Conservation (phyloP, 1,284 basidiomycete species). For the Leccinum pachyderme region DNA sequence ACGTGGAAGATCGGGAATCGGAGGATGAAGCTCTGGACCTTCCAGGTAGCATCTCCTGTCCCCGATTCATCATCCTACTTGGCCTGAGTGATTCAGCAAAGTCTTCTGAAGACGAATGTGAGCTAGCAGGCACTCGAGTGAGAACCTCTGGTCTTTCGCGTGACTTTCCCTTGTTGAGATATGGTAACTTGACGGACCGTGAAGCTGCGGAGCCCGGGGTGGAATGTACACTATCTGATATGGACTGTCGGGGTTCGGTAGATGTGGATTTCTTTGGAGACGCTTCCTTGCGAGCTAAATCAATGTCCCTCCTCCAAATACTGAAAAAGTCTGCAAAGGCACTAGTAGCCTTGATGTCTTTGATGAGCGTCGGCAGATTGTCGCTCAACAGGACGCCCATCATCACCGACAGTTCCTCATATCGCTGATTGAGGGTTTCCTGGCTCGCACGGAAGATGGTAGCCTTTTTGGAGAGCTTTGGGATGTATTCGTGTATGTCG, state of each 20-base stretch:
- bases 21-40: constrained; percentile 35
- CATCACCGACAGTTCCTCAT: constrained; percentile 55
- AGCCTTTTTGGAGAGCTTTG: constrained; percentile 66
- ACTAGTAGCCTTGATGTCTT: constrained; percentile 58
- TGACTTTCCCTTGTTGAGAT: constrained; percentile 28
- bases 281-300: constrained; percentile 48
- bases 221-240: constrained; percentile 49
- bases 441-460: constrained; percentile 68
- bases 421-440: constrained; percentile 62
- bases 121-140: constrained; percentile 8
- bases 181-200: constrained; percentile 22
- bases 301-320: constrained; percentile 69
- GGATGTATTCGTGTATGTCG: constrained; percentile 63
- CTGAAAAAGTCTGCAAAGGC: constrained; percentile 73
- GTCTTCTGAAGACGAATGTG: constrained; percentile 29
- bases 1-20: constrained; percentile 35
- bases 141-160: constrained; percentile 1
- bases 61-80: constrained; percentile 5
- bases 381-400: constrained; percentile 56
- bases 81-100: constrained; percentile 4
- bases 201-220: constrained; percentile 40
- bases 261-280: constrained; percentile 11
- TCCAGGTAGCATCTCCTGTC: constrained; percentile 3
- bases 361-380: constrained; percentile 61
- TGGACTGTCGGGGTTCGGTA: constrained; percentile 26